Conservation (phyloP, 192 early-diverging fungal genomes). For the Haplosporangium gracile region DNA sequence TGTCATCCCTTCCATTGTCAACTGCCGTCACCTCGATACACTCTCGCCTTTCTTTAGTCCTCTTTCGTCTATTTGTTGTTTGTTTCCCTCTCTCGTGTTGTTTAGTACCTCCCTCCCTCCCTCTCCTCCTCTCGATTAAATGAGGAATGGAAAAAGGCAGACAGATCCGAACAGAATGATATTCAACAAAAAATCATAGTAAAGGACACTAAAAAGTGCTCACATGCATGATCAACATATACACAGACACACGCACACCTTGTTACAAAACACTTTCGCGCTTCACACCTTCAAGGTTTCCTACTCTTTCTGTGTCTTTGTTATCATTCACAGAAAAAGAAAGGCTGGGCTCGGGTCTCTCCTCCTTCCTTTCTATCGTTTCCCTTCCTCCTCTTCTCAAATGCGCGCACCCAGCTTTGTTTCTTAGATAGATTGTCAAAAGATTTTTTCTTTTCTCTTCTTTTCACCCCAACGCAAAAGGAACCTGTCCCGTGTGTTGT, state of each 20-base stretch:
- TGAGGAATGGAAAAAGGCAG: too few relatives aligned
- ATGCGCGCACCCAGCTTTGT: neutral
- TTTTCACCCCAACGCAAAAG: neutral
- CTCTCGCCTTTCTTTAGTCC: constrained; percentile 8
- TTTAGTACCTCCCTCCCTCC: neutral
- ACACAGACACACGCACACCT: neutral
- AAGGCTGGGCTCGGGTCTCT: neutral
- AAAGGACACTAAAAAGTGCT: neutral
- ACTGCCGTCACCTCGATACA: too few relatives aligned
- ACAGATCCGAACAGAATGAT: neutral
- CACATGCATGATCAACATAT: constrained; percentile 5
- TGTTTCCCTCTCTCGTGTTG: too few relatives aligned
- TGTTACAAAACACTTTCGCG: neutral
- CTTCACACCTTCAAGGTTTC: neutral
- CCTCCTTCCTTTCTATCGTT: neutral
- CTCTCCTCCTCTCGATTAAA: too few relatives aligned
- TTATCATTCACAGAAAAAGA: neutral
- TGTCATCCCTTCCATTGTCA: neutral
- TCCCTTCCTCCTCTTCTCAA: neutral
- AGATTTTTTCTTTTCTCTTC: neutral
- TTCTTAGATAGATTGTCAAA: constrained; percentile 5
- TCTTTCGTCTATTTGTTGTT: neutral
- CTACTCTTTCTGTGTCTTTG: neutral
- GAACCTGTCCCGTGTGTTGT: neutral
- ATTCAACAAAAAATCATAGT: neutral